Evolutionary conservation across 2,329 filamentous ascomycete genomes (phyloP).

Genomic region (Nemania serpens): DNA sequence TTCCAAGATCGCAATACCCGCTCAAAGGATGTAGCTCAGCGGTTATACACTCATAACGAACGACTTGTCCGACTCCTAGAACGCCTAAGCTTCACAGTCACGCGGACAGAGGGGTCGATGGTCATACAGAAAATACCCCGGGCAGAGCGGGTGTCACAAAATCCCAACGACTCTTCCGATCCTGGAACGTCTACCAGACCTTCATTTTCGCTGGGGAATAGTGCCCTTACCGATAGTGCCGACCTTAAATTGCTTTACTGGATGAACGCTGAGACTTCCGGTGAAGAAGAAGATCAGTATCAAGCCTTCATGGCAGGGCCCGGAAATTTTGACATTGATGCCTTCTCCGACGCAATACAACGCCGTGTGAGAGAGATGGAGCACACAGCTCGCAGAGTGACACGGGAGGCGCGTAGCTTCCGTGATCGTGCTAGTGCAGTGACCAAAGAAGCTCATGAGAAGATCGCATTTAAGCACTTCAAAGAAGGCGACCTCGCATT

Average conservation of each 20-base stretch:
- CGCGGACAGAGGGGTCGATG: slow-evolving; percentile 74
- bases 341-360: slow-evolving; percentile 81
- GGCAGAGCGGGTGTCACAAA: slow-evolving; percentile 62
- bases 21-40: slow-evolving; percentile 82
- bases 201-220: slow-evolving; percentile 58
- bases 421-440: slow-evolving; percentile 81
- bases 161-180: slow-evolving; percentile 63
- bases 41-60: slow-evolving; percentile 82
- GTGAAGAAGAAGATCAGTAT: slow-evolving; percentile 75
- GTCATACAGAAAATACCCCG: slow-evolving; percentile 72
- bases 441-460: slow-evolving; percentile 88
- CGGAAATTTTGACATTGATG: slow-evolving; percentile 79
- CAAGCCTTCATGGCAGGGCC: slow-evolving; percentile 73
- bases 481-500: slow-evolving; percentile 94
- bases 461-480: slow-evolving; percentile 94
- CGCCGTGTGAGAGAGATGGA: slow-evolving; percentile 94
- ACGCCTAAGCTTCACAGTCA: slow-evolving; percentile 81
- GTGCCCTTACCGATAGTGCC: slow-evolving; percentile 61
- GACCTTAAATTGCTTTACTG: slow-evolving; percentile 81
- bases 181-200: slow-evolving; percentile 57
- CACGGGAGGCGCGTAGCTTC: slow-evolving; percentile 84
- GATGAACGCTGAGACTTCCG: slow-evolving; percentile 71
- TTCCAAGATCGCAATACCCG: slow-evolving; percentile 73
- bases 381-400: slow-evolving; percentile 89
- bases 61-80: slow-evolving; percentile 83